Evolutionary conservation across 202 grass and related monocot species (phyloP).

Genomic region (Zoysia matrella): DNA sequence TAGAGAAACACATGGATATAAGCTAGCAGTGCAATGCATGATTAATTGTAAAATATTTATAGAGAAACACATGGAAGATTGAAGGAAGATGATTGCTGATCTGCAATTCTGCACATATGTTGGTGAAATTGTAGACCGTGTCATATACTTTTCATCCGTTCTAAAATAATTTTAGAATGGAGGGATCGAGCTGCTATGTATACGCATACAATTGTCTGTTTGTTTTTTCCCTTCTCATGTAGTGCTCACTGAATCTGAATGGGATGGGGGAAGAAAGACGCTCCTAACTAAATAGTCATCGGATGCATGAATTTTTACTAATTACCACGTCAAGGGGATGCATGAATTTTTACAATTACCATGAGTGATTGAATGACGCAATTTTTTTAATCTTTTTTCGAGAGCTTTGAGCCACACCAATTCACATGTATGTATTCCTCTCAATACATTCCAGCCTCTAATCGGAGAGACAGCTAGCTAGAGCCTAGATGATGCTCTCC

Average conservation of each 20-base stretch:
- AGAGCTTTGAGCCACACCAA: not conserved
- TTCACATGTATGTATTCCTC: not conserved
- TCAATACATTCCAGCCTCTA: not conserved
- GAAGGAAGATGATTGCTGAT: conserved; percentile 24
- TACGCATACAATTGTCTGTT: not conserved
- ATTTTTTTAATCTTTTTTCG: no score
- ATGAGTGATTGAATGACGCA: no score
- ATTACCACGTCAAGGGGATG: no score
- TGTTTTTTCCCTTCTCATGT: not conserved
- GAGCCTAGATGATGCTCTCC: conserved; percentile 37
- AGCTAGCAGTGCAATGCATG: conserved; percentile 34
- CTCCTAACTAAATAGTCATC: no score
- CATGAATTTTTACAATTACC: no score
- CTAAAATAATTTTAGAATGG: no score
- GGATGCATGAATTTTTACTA: no score
- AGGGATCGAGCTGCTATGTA: not conserved
- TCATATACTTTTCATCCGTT: not conserved
- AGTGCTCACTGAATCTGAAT: no score
- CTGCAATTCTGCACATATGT: conserved; percentile 21
- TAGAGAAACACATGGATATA: conserved; percentile 27
- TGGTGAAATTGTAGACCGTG: conserved; percentile 43
- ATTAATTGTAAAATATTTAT: conserved; percentile 70
- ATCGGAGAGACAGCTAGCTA: conserved; percentile 27
- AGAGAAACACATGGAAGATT: conserved; percentile 21
- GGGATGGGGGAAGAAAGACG: no score